phyloP scores from a whole-genome alignment of 352 stramenopile genomes.

The Phytophthora kernoviae region DNA sequence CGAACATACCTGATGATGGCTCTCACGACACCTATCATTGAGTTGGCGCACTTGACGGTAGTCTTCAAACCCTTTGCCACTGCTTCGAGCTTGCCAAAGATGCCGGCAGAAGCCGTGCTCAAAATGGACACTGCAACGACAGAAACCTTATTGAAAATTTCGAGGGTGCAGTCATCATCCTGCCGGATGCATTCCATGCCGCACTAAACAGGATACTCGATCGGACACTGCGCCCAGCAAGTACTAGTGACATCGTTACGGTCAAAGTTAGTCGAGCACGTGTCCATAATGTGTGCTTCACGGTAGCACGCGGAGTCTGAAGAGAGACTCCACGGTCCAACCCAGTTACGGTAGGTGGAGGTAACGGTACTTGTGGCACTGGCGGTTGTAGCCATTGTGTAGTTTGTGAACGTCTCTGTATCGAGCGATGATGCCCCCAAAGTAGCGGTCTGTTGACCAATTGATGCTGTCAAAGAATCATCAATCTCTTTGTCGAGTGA shows the following conservation, averaged over 20 bases:
- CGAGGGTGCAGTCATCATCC: constrained; percentile 40
- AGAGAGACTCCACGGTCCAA: constrained; percentile 13
- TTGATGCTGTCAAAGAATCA: not conserved
- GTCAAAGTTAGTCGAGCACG: constrained; percentile 25
- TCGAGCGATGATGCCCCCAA: not conserved
- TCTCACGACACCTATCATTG: constrained; percentile 17
- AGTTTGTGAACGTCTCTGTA: not conserved
- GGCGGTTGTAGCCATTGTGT: not conserved
- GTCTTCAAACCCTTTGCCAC: constrained; percentile 31
- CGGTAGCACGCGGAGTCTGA: constrained; percentile 37
- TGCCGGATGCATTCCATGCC: constrained; percentile 52
- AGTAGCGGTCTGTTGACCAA: not conserved
- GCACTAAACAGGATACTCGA: constrained; percentile 51
- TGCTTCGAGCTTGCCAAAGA: constrained; percentile 29
- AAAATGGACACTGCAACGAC: constrained; percentile 8
- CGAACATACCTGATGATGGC: constrained; percentile 6
- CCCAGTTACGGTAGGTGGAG: constrained; percentile 19
- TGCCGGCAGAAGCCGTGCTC: constrained; percentile 21
- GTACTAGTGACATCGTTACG: constrained; percentile 29
- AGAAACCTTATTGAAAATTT: constrained; percentile 22
- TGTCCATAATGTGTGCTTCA: constrained; percentile 25
- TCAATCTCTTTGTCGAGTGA: not conserved
- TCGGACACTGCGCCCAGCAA: constrained; percentile 43
- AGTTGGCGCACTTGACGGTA: constrained; percentile 40
- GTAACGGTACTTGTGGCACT: not conserved